Base-by-base conservation (phyloP, 768 basidiomycete genomes). In the Rhodotorula diobovata region DNA sequence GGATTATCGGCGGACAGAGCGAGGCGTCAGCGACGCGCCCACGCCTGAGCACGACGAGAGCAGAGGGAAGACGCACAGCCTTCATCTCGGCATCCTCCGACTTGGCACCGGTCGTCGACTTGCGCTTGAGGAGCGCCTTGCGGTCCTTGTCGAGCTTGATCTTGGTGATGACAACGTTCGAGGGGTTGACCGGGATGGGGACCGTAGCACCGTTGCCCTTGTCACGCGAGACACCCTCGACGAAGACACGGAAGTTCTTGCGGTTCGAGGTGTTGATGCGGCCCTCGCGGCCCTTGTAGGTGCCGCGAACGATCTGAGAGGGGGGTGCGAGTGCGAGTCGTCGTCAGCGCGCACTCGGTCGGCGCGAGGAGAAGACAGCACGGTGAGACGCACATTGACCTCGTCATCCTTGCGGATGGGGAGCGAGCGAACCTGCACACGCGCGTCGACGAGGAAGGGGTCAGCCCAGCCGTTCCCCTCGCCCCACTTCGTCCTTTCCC, bases 381-480 rank as follows among this genome's bases (percentile, higher is more conserved):
- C 2, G 41, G 14, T 3, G 41, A 12, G 41, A 51, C 65, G 65
- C 46, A 66, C 65, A 56, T 66, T 66, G 75, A 98, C 95, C 83
- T 98, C 95, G 81, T 99, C 95, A 78, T 97, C 95, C 82, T 97
- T 97, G 80, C 96, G 90, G 79, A 98, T 87, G 66, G 96, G 93
- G 71, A 97, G 83, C 68, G 94, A 91, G 76, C 93, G 93, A 77
- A 87, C 83, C 58, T 59, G 58, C 41, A n/a, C 1, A 93, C 95
- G 15, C 8, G 39, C 5, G 28, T 28, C 32, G 50, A 51, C 4
- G 30, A 53, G 20, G 5, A 20, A 45, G 15, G 7, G 6, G 58
- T 59, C 58, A 59, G 41, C 16, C 56, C 34, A 34, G 28, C 55
- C 4, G 34, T 35, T 39, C 25, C 25, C 20, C 56, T 25, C 14